A percentile compares a stretch with the other conserved stretches of the same genome.
These are phyloP conservation scores for Biscutella laevigata DNA, from an alignment of 441 rosid species.

Conservation along the genomic window DNA sequence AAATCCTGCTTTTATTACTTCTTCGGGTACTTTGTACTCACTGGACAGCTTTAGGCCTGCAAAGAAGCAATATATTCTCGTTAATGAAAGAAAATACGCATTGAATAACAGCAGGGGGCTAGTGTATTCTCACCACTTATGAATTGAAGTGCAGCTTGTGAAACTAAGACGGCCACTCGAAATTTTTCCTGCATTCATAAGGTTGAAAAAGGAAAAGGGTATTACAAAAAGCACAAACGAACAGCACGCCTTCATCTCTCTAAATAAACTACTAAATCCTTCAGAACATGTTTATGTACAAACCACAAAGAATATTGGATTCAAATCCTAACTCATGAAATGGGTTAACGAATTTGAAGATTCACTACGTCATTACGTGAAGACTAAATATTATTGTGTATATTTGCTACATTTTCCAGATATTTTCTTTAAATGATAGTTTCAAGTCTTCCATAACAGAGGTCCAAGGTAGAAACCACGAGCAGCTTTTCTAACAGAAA, in stretches of 20 bases:
- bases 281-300: neutral
- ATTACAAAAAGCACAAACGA: constrained; percentile 7
- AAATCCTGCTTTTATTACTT: constrained; percentile 70
- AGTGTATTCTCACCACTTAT: constrained; percentile 44
- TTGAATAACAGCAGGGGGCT: neutral
- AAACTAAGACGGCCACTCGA: constrained; percentile 78
- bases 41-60: constrained; percentile 53
- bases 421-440: neutral
- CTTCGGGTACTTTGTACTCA: constrained; percentile 67
- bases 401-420: neutral
- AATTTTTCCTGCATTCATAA: constrained; percentile 48
- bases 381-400: neutral
- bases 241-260: neutral
- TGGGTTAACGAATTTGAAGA: neutral
- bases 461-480: neutral
- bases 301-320: neutral
- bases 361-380: neutral
- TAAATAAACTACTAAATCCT: neutral
- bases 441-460: neutral
- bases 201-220: constrained; percentile 9
- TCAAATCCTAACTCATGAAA: neutral
- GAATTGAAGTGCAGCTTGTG: constrained; percentile 89
- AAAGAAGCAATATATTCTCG: constrained; percentile 19
- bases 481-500: too few species aligned
- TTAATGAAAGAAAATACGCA: constrained; percentile 2